Evolutionary conservation across 495 filamentous ascomycete species (phyloP).

Genomic region (Penicillium steckii): DNA sequence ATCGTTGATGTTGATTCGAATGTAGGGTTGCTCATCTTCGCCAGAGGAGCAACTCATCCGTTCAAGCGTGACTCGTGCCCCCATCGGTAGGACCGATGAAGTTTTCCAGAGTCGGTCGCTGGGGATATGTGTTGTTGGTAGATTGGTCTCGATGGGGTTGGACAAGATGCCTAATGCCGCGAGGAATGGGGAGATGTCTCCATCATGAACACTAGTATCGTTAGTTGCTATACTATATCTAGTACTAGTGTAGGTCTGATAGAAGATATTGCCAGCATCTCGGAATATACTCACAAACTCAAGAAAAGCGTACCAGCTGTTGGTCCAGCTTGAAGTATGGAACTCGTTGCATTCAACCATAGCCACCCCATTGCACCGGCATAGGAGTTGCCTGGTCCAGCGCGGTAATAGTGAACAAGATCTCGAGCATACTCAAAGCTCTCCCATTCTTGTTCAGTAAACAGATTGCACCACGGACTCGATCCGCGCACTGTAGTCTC

Average conservation of each 20-base stretch:
- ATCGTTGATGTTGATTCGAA: conserved; percentile 61
- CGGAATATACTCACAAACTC: conserved; percentile 47
- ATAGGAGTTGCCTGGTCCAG: conserved; percentile 58
- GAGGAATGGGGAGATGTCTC: conserved; percentile 57
- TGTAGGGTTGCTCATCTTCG: conserved; percentile 24
- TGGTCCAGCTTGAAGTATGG: conserved; percentile 48
- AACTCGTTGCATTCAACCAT: conserved; percentile 59
- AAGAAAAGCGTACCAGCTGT: conserved; percentile 51
- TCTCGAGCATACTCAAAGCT: conserved; percentile 62
- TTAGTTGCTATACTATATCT: not conserved
- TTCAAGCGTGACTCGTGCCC: conserved; percentile 56
- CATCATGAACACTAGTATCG: conserved; percentile 53
- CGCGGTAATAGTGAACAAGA: conserved; percentile 59
- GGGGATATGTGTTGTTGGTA: conserved; percentile 45
- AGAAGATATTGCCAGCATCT: not conserved
- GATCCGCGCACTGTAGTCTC: conserved; percentile 53
- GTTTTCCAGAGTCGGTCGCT: conserved; percentile 50
- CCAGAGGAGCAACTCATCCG: conserved; percentile 42
- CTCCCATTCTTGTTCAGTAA: conserved; percentile 55
- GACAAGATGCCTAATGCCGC: conserved; percentile 53
- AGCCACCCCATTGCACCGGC: conserved; percentile 60
- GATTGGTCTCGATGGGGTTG: conserved; percentile 33
- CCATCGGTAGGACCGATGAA: conserved; percentile 58
- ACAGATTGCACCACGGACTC: conserved; percentile 58
- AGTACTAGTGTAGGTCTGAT: not conserved